Conservation (phyloP, 2,329 filamentous ascomycete species). For the Pyrenochaeta sp. region DNA sequence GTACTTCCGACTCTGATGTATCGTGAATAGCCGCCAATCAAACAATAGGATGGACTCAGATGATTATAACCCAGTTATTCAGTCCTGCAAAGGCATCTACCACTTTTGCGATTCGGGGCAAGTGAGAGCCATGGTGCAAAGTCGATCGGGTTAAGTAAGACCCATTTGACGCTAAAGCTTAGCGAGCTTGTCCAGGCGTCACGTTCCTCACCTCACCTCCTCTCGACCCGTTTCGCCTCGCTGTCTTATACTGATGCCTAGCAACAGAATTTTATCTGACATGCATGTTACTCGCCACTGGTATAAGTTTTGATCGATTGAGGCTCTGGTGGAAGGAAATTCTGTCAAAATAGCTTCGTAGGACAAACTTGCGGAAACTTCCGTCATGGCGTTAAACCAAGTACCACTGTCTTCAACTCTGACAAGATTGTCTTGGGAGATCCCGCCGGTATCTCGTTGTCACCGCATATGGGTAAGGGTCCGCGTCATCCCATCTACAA, state of each 20-base stretch:
- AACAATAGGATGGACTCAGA: no score
- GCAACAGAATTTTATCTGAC: constrained; percentile 1
- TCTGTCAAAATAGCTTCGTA: constrained; percentile 18
- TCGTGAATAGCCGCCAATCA: no score
- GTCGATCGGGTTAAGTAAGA: not conserved
- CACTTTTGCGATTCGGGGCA: not conserved
- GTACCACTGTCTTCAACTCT: constrained; percentile 23
- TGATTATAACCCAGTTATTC: no score
- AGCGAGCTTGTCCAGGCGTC: constrained; percentile 2
- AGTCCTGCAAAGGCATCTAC: no score
- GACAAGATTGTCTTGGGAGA: constrained; percentile 12
- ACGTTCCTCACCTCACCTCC: not conserved
- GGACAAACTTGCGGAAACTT: constrained; percentile 5
- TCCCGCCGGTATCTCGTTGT: constrained; percentile 33
- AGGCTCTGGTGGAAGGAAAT: constrained; percentile 31
- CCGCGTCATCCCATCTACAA: not conserved
- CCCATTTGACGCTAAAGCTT: not conserved
- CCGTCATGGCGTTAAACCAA: constrained; percentile 36
- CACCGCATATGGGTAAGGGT: constrained; percentile 37
- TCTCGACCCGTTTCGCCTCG: not conserved
- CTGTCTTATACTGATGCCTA: constrained; percentile 14
- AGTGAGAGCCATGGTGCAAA: not conserved
- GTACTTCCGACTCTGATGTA: no score
- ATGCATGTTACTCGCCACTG: constrained; percentile 24
- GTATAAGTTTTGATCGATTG: constrained; percentile 22